Evolutionary conservation across 306 rosid genomes (phyloP), one percentile per base, ranked within the genome.

Genomic region (Spatholobus suberectus): DNA sequence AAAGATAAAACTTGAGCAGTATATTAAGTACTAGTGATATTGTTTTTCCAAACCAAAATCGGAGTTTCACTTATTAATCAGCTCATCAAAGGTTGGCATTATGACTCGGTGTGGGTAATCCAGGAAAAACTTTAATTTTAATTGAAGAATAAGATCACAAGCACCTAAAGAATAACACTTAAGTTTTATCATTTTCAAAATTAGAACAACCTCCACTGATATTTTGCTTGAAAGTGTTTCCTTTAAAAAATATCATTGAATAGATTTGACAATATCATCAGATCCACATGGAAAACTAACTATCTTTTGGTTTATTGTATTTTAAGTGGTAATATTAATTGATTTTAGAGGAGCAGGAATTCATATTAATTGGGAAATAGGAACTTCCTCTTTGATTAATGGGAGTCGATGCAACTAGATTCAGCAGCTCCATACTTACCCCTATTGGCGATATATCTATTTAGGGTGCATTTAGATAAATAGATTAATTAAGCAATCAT

Each of bases 231-330:
- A 29, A 9, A 67, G 38, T 11, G 4, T 62, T 82, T 13, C 61
- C 32, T 18, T 7, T 46, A 10, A 52, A 18, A 20, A 63, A 43
- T 58, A 65, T 70, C 43, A 68, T 57, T 75, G 54, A 49, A n/a
- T 75, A 67, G 24, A 72, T 66, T 49, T 79, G 71, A 21, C 26
- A 61, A 78, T 15, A 61, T 70, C 24, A 63, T 21, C 51, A 5
- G 1, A 23, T 21, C 18, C 63, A 35, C 17, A 73, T 41, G 11
- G 11, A 35, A 66, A 35, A 59, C 10, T 76, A 40, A 37, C 23
- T 70, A 27, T 26, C 34, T 21, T 76, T 1, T 6, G 11, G 41
- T 46, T 26, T 20, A 21, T 47, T 8, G 18, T 0, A 15, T 24
- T 70, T 6, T 24, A 58, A 57, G 58, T 61, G 40, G 62, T 26